A percentile compares a stretch with the other conserved stretches of the same genome.
Evolutionary conservation across 306 rosid genomes (phyloP).

Genomic region (Pyrus communis): DNA sequence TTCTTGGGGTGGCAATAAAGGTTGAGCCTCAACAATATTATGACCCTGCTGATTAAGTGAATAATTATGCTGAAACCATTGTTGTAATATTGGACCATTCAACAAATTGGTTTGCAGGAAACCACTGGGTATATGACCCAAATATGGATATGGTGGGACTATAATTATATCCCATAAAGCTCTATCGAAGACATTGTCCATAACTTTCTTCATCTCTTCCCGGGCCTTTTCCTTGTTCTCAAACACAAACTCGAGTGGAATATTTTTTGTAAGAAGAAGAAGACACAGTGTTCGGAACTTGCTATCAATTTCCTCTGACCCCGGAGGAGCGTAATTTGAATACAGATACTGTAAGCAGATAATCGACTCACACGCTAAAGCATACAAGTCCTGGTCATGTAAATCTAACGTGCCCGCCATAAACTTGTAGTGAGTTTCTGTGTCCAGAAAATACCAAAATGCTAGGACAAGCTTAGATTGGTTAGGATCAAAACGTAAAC

Average conservation of each 20-base stretch:
- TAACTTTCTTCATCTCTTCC: not conserved
- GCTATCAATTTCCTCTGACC: not conserved
- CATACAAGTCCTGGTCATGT: not conserved
- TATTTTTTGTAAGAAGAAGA: not conserved
- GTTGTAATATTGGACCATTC: not conserved
- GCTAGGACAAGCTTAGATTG: not conserved
- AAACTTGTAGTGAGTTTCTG: not conserved
- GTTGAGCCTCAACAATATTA: not conserved
- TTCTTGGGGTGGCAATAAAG: not conserved
- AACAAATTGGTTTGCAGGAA: not conserved
- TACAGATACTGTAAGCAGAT: not conserved
- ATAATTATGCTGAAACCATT: not conserved
- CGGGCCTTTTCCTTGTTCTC: not conserved
- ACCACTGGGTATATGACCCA: not conserved
- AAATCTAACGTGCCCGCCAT: not conserved
- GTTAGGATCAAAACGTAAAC: not conserved
- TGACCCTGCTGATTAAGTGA: not conserved
- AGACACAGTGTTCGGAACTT: not conserved
- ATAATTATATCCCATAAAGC: conserved; percentile 5
- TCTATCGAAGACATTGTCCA: not conserved
- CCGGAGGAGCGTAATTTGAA: not conserved
- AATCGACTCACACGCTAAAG: not conserved
- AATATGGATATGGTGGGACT: not conserved
- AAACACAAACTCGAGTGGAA: not conserved
- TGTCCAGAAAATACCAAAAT: conserved; percentile 13